Conservation (phyloP, 1,284 basidiomycete species). For the Serendipita sp. region DNA sequence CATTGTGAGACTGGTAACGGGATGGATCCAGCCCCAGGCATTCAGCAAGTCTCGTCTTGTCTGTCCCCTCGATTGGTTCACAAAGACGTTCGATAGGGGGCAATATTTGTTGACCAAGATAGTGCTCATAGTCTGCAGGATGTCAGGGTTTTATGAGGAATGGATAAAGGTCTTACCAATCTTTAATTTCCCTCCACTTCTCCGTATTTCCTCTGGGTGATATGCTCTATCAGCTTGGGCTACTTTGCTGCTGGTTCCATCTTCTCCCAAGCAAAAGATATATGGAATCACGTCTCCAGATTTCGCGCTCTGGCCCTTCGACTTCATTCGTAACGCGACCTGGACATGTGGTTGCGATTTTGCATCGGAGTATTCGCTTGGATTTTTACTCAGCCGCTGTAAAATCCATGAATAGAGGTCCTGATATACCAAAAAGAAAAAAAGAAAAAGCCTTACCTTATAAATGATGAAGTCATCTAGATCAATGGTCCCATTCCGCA, state of each 20-base stretch:
- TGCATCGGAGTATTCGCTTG: slow-evolving; percentile 90
- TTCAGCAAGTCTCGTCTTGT: slow-evolving; percentile 80
- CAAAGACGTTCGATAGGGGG: slow-evolving; percentile 92
- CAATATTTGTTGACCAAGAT: slow-evolving; percentile 82
- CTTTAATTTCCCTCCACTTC: slow-evolving; percentile 46
- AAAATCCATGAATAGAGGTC: neutral
- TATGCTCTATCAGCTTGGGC: slow-evolving; percentile 83
- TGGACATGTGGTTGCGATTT: slow-evolving; percentile 95
- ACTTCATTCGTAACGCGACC: slow-evolving; percentile 85
- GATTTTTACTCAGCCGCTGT: slow-evolving; percentile 84
- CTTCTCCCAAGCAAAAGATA: slow-evolving; percentile 76
- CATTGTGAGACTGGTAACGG: slow-evolving; percentile 42
- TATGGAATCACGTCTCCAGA: slow-evolving; percentile 93
- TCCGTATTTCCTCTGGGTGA: slow-evolving; percentile 86
- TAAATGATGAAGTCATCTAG: slow-evolving; percentile 90
- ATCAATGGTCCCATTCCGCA: slow-evolving; percentile 64
- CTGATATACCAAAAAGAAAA: neutral
- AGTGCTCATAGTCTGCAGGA: slow-evolving; percentile 73
- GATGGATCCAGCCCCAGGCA: slow-evolving; percentile 86
- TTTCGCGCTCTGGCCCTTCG: slow-evolving; percentile 64
- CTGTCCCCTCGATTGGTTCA: slow-evolving; percentile 93
- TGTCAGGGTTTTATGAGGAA: slow-evolving; percentile 7
- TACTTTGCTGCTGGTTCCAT: slow-evolving; percentile 58
- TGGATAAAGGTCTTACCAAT: slow-evolving; percentile 41
- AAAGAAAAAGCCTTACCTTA: slow-evolving; percentile 42